These are phyloP conservation scores for Curvularia sp. DNA, from an alignment of 2,329 filamentous ascomycete species.

Conservation along the genomic window DNA sequence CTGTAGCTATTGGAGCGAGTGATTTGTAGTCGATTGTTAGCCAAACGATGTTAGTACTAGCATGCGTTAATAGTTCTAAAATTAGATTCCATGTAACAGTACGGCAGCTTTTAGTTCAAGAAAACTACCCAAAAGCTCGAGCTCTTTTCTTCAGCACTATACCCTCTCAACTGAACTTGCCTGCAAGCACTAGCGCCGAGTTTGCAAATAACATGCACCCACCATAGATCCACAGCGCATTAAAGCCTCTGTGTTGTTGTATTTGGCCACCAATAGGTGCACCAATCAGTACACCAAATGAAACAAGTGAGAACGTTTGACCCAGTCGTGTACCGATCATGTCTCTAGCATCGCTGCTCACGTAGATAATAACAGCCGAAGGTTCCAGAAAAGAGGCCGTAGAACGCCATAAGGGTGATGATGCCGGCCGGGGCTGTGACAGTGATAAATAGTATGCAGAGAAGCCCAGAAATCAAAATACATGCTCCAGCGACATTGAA, in stretches of 20 bases:
- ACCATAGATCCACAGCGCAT: constrained; percentile 54
- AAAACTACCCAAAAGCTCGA: background rate
- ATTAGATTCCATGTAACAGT: too few relatives aligned
- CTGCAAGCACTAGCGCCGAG: constrained; percentile 14
- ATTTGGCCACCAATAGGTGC: constrained; percentile 65
- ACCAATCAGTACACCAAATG: constrained; percentile 61
- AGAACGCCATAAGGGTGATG: constrained; percentile 53
- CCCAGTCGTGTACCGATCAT: constrained; percentile 61
- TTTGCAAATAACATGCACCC: constrained; percentile 42
- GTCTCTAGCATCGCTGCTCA: constrained; percentile 52
- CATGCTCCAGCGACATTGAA: constrained; percentile 58
- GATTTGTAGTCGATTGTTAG: background rate
- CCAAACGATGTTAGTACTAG: background rate
- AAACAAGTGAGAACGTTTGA: constrained; percentile 60
- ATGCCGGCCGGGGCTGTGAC: constrained; percentile 46
- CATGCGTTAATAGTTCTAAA: too few relatives aligned
- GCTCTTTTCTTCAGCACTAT: background rate
- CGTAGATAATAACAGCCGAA: constrained; percentile 55
- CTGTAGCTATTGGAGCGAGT: background rate
- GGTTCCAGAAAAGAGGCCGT: constrained; percentile 58
- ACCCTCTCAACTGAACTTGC: background rate
- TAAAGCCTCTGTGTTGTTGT: constrained; percentile 54
- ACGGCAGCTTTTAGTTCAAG: too few relatives aligned
- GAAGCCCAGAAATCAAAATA: constrained; percentile 49
- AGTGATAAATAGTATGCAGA: constrained; percentile 53